A percentile compares a stretch with the other conserved stretches of the same genome.
phyloP scores from a whole-genome alignment of 2,329 filamentous ascomycete genomes.

The Amauroascus verrucosus region DNA sequence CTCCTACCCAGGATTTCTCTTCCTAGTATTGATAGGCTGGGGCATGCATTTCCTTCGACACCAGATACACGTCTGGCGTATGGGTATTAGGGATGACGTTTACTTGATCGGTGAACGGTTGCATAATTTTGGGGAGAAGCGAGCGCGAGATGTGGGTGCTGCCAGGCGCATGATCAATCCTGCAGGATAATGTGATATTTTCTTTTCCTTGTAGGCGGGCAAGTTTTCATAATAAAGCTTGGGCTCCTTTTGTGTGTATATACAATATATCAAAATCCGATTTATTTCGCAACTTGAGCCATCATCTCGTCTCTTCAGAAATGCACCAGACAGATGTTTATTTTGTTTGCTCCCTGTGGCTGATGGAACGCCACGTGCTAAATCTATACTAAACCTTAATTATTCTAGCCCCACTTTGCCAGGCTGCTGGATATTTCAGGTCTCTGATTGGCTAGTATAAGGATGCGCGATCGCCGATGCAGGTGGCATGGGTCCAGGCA shows the following conservation, averaged over 20 bases:
- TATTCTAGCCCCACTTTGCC: not conserved
- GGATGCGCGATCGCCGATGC: not conserved
- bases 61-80: constrained; percentile 64
- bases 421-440: constrained; percentile 4
- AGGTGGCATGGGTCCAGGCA: not conserved
- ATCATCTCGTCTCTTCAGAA: too few relatives aligned
- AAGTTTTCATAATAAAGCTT: too few relatives aligned
- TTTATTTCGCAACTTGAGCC: not conserved
- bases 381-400: not conserved
- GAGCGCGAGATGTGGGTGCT: constrained; percentile 31
- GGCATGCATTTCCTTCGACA: constrained; percentile 32
- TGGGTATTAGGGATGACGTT: constrained; percentile 80
- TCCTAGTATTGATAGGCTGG: constrained; percentile 44
- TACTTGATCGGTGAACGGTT: constrained; percentile 90
- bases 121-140: constrained; percentile 76
- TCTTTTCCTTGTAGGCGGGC: not conserved
- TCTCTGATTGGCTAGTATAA: constrained; percentile 2
- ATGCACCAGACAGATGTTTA: too few relatives aligned
- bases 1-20: constrained; percentile 60
- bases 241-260: not conserved
- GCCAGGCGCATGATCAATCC: constrained; percentile 29
- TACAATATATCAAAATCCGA: not conserved
- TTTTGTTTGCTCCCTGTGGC: constrained; percentile 5
- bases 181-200: not conserved
- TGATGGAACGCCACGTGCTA: not conserved